These are phyloP conservation scores for Trichodelitschia bisporula DNA, from an alignment of 495 filamentous ascomycete genomes.

Conservation along the genomic window DNA sequence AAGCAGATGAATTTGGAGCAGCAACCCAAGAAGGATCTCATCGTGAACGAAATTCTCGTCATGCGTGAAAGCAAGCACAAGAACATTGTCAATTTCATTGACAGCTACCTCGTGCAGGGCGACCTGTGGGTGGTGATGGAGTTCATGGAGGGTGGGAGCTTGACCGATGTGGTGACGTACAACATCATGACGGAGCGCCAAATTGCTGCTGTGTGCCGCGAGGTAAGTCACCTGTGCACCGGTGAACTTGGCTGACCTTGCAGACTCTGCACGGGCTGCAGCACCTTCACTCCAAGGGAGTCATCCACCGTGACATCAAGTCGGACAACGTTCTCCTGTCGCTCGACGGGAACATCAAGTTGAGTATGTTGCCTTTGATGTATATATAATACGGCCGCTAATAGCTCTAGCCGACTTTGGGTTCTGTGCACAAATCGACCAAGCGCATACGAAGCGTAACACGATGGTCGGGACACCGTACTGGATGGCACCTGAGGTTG, in stretches of 20 bases:
- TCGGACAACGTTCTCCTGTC: slow-evolving; percentile 92
- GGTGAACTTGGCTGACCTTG: slow-evolving; percentile 1
- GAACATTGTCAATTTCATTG: slow-evolving; percentile 98
- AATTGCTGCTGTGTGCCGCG: slow-evolving; percentile 84
- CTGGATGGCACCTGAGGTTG: slow-evolving; percentile 98
- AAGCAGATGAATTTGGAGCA: slow-evolving; percentile 99
- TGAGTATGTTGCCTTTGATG: slow-evolving; percentile 39
- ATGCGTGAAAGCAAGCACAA: slow-evolving; percentile 98
- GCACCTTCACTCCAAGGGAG: slow-evolving; percentile 88
- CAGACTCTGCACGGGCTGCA: slow-evolving; percentile 75
- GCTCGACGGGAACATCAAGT: slow-evolving; percentile 90
- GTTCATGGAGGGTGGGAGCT: slow-evolving; percentile 93
- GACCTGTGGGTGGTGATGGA: slow-evolving; percentile 99
- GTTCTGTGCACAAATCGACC: slow-evolving; percentile 97
- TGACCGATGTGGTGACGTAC: slow-evolving; percentile 95
- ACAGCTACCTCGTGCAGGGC: slow-evolving; percentile 69
- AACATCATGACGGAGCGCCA: slow-evolving; percentile 97
- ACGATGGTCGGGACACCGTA: slow-evolving; percentile 99
- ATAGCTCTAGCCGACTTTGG: slow-evolving; percentile 73
- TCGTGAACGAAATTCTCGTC: slow-evolving; percentile 95
- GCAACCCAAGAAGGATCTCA: slow-evolving; percentile 95
- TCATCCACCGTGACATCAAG: slow-evolving; percentile 97
- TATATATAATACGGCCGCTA: slow-evolving; percentile 13
- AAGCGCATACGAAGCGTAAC: slow-evolving; percentile 85
- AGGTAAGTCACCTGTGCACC: slow-evolving; percentile 26